These are phyloP conservation scores for Dentipellis fragilis DNA, from an alignment of 768 basidiomycete species.

Conservation along the genomic window DNA sequence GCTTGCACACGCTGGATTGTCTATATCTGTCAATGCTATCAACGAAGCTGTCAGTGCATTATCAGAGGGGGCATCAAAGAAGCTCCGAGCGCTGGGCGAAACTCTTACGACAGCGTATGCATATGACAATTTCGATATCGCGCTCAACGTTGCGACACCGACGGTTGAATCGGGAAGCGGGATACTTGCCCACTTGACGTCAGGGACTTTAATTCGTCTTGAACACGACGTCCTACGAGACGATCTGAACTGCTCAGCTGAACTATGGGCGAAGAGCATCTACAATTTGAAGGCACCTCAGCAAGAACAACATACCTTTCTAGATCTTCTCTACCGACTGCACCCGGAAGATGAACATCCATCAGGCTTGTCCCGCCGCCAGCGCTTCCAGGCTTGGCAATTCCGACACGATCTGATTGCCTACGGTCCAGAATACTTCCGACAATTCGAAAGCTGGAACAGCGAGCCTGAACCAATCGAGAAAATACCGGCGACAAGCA, in stretches of 20 bases:
- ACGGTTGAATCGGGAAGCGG: not conserved
- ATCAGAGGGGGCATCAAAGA: not conserved
- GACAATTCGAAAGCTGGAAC: not conserved
- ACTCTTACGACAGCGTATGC: not conserved
- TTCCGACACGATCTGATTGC: not conserved
- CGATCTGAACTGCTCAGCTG: conserved; percentile 23
- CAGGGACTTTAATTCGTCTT: conserved; percentile 22
- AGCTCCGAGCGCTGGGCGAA: not conserved
- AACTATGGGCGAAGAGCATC: conserved; percentile 24
- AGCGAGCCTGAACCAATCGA: not conserved
- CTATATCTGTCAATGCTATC: not conserved
- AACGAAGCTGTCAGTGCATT: not conserved
- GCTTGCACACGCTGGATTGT: not conserved
- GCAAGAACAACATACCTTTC: not conserved
- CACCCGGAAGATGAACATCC: not conserved
- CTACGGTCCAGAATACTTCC: not conserved
- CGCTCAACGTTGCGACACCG: not conserved
- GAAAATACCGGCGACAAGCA: not conserved
- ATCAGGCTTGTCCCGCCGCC: not conserved
- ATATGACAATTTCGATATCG: not conserved
- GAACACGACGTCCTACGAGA: conserved; percentile 9
- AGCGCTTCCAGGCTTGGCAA: not conserved
- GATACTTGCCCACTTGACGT: conserved; percentile 12
- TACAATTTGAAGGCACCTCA: conserved; percentile 12
- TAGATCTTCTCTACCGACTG: not conserved